Conservation (phyloP, 1,284 basidiomycete species). For the Ceratobasidium papillatum region DNA sequence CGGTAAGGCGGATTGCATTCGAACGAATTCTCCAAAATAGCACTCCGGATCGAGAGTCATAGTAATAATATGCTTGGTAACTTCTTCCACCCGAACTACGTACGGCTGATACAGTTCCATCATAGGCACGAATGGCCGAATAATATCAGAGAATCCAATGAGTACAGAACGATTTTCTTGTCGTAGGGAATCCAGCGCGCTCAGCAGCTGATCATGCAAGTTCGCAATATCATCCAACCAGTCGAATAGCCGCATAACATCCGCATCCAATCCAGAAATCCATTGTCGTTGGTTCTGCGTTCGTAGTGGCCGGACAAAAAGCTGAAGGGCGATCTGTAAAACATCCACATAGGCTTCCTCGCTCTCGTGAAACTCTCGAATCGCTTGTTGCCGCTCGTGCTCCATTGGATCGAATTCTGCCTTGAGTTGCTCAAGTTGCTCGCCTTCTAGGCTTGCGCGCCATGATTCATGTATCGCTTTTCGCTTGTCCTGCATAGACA, state of each 20-base stretch:
- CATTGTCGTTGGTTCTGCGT: slow-evolving; percentile 71
- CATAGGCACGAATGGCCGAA: slow-evolving; percentile 67
- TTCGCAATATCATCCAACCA: slow-evolving; percentile 85
- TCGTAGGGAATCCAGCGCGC: slow-evolving; percentile 58
- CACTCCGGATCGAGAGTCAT: slow-evolving; percentile 63
- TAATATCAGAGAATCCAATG: slow-evolving; percentile 61
- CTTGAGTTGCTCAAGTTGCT: neutral
- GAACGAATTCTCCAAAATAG: slow-evolving; percentile 86
- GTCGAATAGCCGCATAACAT: slow-evolving; percentile 77
- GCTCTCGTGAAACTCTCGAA: slow-evolving; percentile 71
- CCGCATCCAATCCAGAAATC: slow-evolving; percentile 77
- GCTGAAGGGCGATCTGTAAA: slow-evolving; percentile 67
- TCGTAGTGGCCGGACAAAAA: slow-evolving; percentile 80
- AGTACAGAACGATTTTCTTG: slow-evolving; percentile 60
- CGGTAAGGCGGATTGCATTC: slow-evolving; percentile 68
- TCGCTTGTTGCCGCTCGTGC: slow-evolving; percentile 70
- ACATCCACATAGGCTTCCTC: slow-evolving; percentile 75
- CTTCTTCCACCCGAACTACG: slow-evolving; percentile 73
- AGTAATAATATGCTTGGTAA: slow-evolving; percentile 63
- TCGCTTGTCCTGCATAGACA: slow-evolving; percentile 20
- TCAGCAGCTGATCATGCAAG: slow-evolving; percentile 71
- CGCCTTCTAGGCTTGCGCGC: slow-evolving; percentile 17
- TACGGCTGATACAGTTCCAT: slow-evolving; percentile 88
- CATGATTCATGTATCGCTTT: slow-evolving; percentile 27
- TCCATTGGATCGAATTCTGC: slow-evolving; percentile 53